Base-by-base conservation (phyloP, 495 filamentous ascomycete genomes). In the Podospora bellae-mahoneyi region DNA sequence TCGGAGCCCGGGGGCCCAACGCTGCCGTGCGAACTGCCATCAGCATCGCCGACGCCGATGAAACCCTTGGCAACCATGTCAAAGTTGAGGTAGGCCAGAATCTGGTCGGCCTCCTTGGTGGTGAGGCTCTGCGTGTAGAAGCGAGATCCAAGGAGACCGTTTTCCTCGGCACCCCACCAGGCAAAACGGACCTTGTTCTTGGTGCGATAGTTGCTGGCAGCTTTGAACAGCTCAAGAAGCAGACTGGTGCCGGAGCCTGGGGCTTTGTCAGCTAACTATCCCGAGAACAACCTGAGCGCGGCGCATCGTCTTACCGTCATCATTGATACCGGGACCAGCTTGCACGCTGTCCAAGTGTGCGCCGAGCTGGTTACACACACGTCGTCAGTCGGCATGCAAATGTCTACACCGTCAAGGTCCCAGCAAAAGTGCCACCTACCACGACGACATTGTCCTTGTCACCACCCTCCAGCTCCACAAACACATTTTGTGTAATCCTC, bases 151-250 rank as follows among this genome's bases (percentile, higher is more conserved):
- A 82, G 69, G 2, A 84, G 71, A 5, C 81, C 75, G 19, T 78
- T 74, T 62, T 83, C 80, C 67, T 83, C 81, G 16, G 79, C 81
- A 1, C 75, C 80, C 81, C 81, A 84, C 78, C 78, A 83, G 13
- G 77, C 78, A 64, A 83, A 82, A 19, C 80, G 77, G 32, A 82
- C 70, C 63, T 79, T 80, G 63, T 80, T 79, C 66, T 72, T 77
- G 39, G 72, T 64, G 44, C 66, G 44, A 69, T 78, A 82, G 60
- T 77, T 75, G 57, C 60, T 61, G 2, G 78, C 30, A 0, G 73
- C 71, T 5, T 53, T 69, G 26, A 78, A 74, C 4, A 83, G 65
- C 69, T 82, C 81, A 16, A 84, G 77, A 18, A 83, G 66, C 1
- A 78, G 66, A 54, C 74, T 79, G 26, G 76, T 77, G 1, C 81